A percentile compares a stretch with the other conserved stretches of the same genome.
These are phyloP conservation scores for Daedaleopsis sinensis DNA, from an alignment of 768 basidiomycete species.

Conservation along the genomic window DNA sequence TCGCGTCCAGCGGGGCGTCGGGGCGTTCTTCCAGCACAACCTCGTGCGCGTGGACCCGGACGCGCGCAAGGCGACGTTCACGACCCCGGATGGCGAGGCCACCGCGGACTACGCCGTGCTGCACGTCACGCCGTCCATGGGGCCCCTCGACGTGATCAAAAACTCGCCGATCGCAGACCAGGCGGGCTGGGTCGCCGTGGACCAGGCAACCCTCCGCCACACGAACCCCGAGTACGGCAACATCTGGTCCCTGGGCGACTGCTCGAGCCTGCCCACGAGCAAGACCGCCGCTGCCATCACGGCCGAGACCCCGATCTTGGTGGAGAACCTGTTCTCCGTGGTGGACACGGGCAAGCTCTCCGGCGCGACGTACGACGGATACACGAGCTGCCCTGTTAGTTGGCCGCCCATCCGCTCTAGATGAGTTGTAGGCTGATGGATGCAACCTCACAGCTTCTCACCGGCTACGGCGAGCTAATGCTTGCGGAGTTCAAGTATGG, in stretches of 20 bases:
- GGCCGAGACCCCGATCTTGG: slow-evolving; percentile 86
- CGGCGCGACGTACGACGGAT: slow-evolving; percentile 80
- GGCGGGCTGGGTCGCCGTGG: slow-evolving; percentile 89
- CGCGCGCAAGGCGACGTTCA: slow-evolving; percentile 86
- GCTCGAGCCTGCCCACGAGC: slow-evolving; percentile 88
- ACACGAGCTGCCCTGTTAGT: slow-evolving; percentile 84
- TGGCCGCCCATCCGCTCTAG: not conserved
- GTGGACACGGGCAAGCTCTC: slow-evolving; percentile 74
- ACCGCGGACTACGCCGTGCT: slow-evolving; percentile 80
- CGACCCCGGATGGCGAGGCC: slow-evolving; percentile 68
- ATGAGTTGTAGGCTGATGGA: not conserved
- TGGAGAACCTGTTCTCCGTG: slow-evolving; percentile 82
- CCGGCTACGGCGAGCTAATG: slow-evolving; percentile 81
- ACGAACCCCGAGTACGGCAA: slow-evolving; percentile 79
- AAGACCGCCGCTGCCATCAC: slow-evolving; percentile 97
- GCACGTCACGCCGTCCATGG: slow-evolving; percentile 93
- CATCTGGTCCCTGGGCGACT: slow-evolving; percentile 92
- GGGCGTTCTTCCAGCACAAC: slow-evolving; percentile 83
- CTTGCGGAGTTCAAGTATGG: slow-evolving; percentile 96
- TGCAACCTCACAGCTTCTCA: slow-evolving; percentile 59
- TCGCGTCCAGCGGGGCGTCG: slow-evolving; percentile 77
- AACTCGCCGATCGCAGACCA: slow-evolving; percentile 76
- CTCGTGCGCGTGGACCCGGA: slow-evolving; percentile 71
- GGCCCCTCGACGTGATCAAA: slow-evolving; percentile 81
- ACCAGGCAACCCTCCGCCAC: slow-evolving; percentile 81